Evolutionary conservation across 108 stramenopile genomes (phyloP).

Genomic region (Poteriospumella lacustris): DNA sequence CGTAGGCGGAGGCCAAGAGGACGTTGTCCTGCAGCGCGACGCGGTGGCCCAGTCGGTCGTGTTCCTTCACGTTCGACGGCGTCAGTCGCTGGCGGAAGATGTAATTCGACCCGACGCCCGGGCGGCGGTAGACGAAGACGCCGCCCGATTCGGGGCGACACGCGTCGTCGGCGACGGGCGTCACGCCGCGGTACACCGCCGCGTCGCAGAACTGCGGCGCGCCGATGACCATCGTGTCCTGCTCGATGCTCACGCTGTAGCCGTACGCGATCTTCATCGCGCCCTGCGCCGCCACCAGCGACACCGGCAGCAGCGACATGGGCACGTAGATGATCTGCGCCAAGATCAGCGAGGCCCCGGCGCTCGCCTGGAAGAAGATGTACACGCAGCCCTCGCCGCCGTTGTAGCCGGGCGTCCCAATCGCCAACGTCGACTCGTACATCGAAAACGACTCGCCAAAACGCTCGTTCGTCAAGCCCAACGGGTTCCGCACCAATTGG

Average conservation of each 20-base stretch:
- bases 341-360: too few relatives aligned
- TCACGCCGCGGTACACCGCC: background rate
- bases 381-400: slow-evolving; percentile 28
- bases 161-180: background rate
- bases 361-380: too few relatives aligned
- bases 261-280: too few relatives aligned
- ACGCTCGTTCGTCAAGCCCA: background rate
- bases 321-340: too few relatives aligned
- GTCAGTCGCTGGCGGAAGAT: background rate
- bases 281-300: too few relatives aligned
- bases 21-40: background rate
- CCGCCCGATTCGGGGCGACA: background rate
- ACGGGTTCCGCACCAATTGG: background rate
- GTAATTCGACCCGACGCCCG: background rate
- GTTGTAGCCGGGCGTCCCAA: slow-evolving; percentile 30
- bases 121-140: slow-evolving; percentile 3
- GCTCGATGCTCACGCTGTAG: too few relatives aligned
- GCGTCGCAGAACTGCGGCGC: slow-evolving; percentile 31
- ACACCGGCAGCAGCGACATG: too few relatives aligned
- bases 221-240: slow-evolving; percentile 55
- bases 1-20: background rate
- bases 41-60: background rate
- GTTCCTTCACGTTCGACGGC: slow-evolving; percentile 1
- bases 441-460: slow-evolving; percentile 15
- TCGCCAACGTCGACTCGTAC: background rate